phyloP scores from a whole-genome alignment of 1,284 basidiomycete species.

The Puccinia horiana region DNA sequence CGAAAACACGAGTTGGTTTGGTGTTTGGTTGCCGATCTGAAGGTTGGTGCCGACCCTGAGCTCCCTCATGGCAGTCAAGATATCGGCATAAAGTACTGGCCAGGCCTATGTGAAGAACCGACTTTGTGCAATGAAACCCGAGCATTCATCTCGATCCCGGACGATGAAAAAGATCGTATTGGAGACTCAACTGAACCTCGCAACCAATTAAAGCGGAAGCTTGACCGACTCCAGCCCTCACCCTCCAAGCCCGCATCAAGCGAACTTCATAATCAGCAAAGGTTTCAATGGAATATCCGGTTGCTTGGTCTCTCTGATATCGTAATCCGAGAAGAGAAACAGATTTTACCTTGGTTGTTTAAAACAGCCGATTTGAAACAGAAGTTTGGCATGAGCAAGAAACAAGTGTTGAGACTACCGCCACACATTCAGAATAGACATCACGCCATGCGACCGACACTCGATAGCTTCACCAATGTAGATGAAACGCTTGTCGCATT shows the following conservation, averaged over 20 bases:
- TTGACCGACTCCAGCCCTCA: not conserved
- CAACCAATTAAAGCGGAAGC: not conserved
- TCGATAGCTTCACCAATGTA: not conserved
- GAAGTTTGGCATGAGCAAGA: not conserved
- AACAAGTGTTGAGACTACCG: not conserved
- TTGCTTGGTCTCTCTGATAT: conserved; percentile 35
- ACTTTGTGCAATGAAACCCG: conserved; percentile 11
- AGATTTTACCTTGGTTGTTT: conserved; percentile 43
- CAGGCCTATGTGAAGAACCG: conserved; percentile 27
- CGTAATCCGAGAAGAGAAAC: conserved; percentile 13
- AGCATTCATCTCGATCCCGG: conserved; percentile 14
- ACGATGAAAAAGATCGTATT: conserved; percentile 19
- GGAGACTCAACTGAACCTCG: not conserved
- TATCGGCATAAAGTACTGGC: conserved; percentile 41
- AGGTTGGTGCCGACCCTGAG: not conserved
- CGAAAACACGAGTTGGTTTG: conserved; percentile 40
- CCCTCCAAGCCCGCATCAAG: not conserved
- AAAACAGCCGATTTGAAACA: conserved; percentile 22
- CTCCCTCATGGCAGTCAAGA: conserved; percentile 2
- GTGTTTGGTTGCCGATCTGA: conserved; percentile 25
- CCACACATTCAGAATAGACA: not conserved
- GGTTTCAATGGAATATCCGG: conserved; percentile 23
- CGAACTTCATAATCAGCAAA: conserved; percentile 22
- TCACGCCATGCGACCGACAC: not conserved
- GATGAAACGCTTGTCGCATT: not conserved